Conservation (phyloP, 495 filamentous ascomycete genomes). For the Aspergillus kassunensis region DNA sequence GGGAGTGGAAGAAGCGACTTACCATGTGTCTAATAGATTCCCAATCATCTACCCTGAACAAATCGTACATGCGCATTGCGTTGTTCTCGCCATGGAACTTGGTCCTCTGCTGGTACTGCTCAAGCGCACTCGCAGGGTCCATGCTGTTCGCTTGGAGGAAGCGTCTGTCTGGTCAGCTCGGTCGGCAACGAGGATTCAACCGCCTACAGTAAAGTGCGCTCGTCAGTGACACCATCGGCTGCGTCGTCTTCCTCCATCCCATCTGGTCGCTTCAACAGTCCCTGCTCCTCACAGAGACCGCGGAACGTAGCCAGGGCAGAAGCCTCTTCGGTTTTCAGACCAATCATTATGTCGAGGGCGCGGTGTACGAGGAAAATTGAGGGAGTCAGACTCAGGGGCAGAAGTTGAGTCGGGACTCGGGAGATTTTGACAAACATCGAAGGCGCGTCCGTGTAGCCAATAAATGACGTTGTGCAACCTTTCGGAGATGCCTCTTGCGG, state of each 20-base stretch:
- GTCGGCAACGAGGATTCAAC: too few relatives aligned
- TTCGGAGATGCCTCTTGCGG: too few relatives aligned
- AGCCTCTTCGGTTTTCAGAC: background rate
- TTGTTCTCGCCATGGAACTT: slow-evolving; percentile 21
- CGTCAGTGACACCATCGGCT: slow-evolving; percentile 26
- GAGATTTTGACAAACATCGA: too few relatives aligned
- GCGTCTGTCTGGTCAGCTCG: slow-evolving; percentile 17
- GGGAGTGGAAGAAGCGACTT: background rate
- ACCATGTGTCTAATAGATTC: slow-evolving; percentile 26
- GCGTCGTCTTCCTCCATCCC: slow-evolving; percentile 21
- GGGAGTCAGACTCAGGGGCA: too few relatives aligned
- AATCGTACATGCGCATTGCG: slow-evolving; percentile 22
- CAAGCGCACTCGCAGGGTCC: slow-evolving; percentile 15
- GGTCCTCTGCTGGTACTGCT: slow-evolving; percentile 23
- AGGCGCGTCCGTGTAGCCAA: too few relatives aligned
- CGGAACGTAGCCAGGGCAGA: slow-evolving; percentile 17
- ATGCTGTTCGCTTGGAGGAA: slow-evolving; percentile 29
- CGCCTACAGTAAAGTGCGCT: slow-evolving; percentile 27
- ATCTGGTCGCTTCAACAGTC: slow-evolving; percentile 18
- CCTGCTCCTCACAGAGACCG: slow-evolving; percentile 18
- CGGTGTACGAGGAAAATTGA: too few relatives aligned
- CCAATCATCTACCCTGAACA: slow-evolving; percentile 20
- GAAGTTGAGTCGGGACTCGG: too few relatives aligned
- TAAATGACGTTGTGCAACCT: background rate
- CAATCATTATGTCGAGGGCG: background rate